phyloP scores from a whole-genome alignment of 163 green algal species.

The Botryococcus braunii region DNA sequence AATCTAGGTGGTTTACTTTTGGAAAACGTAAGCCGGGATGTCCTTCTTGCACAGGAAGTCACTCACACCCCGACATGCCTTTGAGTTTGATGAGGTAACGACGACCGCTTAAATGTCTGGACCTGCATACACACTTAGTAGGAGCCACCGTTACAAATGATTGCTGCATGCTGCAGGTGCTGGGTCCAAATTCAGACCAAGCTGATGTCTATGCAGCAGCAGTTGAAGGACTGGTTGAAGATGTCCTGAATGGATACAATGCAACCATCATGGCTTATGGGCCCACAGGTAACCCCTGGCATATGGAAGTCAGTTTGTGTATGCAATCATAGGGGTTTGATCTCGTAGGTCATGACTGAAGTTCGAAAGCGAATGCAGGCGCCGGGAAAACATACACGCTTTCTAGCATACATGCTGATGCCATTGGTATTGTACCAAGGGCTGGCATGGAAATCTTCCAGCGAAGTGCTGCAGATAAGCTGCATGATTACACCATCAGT shows the following conservation, averaged over 20 bases:
- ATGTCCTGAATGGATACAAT: conserved; percentile 69
- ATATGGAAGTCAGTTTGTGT: no score
- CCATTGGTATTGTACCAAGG: conserved; percentile 75
- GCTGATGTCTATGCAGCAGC: conserved; percentile 62
- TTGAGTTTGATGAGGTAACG: background rate
- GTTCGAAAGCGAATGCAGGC: conserved; percentile 24
- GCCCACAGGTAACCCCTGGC: no score
- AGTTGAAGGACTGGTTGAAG: conserved; percentile 56
- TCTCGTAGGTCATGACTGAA: background rate
- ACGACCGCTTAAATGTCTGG: background rate
- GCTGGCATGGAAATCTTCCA: conserved; percentile 64
- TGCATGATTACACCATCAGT: conserved; percentile 51
- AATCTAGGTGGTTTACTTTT: no score
- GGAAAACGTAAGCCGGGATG: no score
- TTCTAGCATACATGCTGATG: conserved; percentile 47
- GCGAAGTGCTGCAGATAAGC: conserved; percentile 33
- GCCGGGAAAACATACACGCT: conserved; percentile 81
- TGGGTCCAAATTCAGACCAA: conserved; percentile 42
- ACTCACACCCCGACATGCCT: no score
- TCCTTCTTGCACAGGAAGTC: no score
- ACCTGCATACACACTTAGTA: background rate
- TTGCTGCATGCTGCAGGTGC: conserved; percentile 21
- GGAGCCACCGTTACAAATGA: no score
- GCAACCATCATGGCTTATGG: conserved; percentile 69
- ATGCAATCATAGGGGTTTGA: no score